Evolutionary conservation across 306 rosid genomes (phyloP).

Genomic region (Prunus fruticosa): DNA sequence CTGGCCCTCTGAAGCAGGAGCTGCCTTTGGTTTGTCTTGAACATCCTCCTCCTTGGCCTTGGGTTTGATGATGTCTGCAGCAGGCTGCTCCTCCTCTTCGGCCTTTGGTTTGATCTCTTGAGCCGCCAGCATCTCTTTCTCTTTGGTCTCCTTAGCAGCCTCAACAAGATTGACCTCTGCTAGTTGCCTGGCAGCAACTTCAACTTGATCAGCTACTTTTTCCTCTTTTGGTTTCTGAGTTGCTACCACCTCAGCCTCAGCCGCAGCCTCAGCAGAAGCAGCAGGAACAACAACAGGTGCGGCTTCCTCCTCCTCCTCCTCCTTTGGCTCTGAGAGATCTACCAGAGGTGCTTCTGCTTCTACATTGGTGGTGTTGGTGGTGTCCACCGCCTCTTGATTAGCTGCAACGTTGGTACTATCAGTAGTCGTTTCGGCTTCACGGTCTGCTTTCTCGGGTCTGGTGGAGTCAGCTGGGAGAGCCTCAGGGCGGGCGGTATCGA

Average conservation of each 20-base stretch:
- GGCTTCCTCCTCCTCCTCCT: constrained; percentile 17
- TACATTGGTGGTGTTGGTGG: neutral
- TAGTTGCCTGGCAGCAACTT: constrained; percentile 17
- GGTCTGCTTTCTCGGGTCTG: constrained; percentile 29
- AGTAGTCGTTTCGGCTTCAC: neutral
- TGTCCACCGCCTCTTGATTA: neutral
- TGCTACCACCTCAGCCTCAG: constrained; percentile 14
- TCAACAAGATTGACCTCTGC: constrained; percentile 20
- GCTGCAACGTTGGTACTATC: too few species aligned
- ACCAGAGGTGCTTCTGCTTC: constrained; percentile 34
- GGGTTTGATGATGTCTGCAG: neutral
- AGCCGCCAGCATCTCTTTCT: neutral
- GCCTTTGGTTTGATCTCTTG: constrained; percentile 4
- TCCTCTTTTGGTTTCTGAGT: constrained; percentile 22
- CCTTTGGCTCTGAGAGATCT: constrained; percentile 31
- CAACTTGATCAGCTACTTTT: constrained; percentile 16
- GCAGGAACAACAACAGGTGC: constrained; percentile 6
- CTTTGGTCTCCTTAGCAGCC: constrained; percentile 16
- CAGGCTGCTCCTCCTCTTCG: constrained; percentile 3
- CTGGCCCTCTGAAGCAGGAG: constrained; percentile 23
- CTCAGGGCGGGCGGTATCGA: constrained; percentile 11
- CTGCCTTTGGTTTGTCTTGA: neutral
- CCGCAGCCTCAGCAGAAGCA: constrained; percentile 22
- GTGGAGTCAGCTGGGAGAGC: constrained; percentile 30
- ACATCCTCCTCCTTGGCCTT: neutral